Base-by-base conservation (phyloP, 768 basidiomycete species). In the Suillus bovinus region DNA sequence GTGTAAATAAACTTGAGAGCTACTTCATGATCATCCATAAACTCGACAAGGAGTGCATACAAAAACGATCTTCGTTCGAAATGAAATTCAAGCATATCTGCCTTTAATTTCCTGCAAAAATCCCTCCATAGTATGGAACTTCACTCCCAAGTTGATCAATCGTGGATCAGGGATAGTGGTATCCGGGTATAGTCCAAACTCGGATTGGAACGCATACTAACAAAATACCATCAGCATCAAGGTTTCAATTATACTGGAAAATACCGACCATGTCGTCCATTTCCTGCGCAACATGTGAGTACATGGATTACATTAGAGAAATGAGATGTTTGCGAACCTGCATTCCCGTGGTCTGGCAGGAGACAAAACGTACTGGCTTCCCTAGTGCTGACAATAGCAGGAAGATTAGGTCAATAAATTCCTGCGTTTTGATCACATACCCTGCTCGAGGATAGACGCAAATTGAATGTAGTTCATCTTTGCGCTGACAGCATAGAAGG, bases 311-410 rank as follows among this genome's bases (percentile, higher is more conserved):
- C 16, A 55, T 55, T 36, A 55, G 16, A 38, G 54, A 34, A 34
- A 55, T 17, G 33, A 14, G 1, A 10, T 36, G 17, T n/a, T 1
- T 38, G 24, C 66, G 60, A 29, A 66, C 70, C 68, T 71, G 42
- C 63, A 65, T 54, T 11, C 71, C 73, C 39, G 36, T 4, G 13
- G 65, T 44, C n/a, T 20, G 31, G 7, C 64, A 61, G 1, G 60
- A 58, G 22, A 67, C 63, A 44, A 74, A 74, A 6, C 60, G 70
- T n/a, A 73, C 71, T 2, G 69, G 64, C 31, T 72, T 74, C 38
- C 66, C 66, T n/a, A 74, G 10, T 10, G 59, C 73, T 74, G 33
- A n/a, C 16, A 5, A 16, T 11, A 24, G 24, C 54, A 17, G 24
- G 16, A 38, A 55, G n/a, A 52, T 14, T 29, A 10, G 14, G n/a